Evolutionary conservation across 2,329 filamentous ascomycete genomes (phyloP), one percentile per base, ranked within the genome.

Genomic region (Plenodomus lindquistii): DNA sequence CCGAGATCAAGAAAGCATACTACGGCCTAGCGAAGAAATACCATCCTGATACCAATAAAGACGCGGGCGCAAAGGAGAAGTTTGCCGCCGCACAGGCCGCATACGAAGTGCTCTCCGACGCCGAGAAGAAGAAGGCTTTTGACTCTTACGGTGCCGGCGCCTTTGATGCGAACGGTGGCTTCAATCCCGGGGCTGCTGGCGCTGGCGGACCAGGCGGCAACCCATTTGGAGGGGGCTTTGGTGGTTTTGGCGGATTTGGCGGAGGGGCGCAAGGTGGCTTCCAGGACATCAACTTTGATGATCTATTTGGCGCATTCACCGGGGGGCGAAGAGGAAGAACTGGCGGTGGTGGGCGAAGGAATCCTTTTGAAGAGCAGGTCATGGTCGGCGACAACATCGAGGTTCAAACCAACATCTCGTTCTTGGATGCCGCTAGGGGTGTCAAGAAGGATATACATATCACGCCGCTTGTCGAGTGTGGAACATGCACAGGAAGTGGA

Each of bases 41-140:
- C 71, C 94, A 99, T 66, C 94, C 94, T 8, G 94, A 99, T 71
- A 97, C 94, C 29, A 99, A 97, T 80, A 97, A 97, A 73, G 94
- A 97, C 62, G 73, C 89, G 2, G 82, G 79, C n/a, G 92, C 94
- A 29, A 97, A 97, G 72, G 94, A 97, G 64, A 93, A 89, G 65
- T 99, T 99, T 66, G 83, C 87, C 55, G 93, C 97, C 62, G 90
- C 95, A 45, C 94, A 99, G 73, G 84, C 88, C 24, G 91, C 94
- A 19, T 99, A 99, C 75, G 94, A 99, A 73, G 80, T 97, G 36
- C 80, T 99, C 7, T 95, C 91, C 39, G 94, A 99, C 69, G 81
- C 92, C 3, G 87, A 96, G 74, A 99, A 97, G 81, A 89, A 87
- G 70, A 87, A 96, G 68, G 88, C 92, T 49, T 99, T 85, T 69